Evolutionary conservation across 2,329 filamentous ascomycete species (phyloP), one percentile per base, ranked within the genome.

Genomic region (Volutella citrinella): DNA sequence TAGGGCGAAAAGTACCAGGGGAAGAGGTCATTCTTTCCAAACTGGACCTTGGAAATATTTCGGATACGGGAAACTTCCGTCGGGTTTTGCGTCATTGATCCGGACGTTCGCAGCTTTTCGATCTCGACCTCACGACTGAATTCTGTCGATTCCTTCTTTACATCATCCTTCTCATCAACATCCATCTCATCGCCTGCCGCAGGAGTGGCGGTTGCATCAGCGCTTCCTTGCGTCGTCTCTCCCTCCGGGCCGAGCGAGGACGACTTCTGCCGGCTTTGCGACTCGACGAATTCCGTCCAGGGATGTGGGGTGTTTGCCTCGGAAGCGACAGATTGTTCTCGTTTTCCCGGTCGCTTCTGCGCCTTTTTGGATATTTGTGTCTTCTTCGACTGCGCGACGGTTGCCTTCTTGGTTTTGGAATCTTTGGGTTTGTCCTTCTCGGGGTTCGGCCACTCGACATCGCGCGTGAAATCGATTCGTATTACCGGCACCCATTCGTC

Each of bases 1-100:
- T 98, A 98, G 0, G 93, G 93, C 6, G 89, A 95, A 67, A 98
- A 98, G 63, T 98, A 98, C 93, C 93, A 98, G 1, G 93, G 93
- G 59, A 95, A 94, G 26, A 98, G 78, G 53, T 96, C 88, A 57
- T 82, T 84, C 50, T 83, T 81, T 27, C 93, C 94, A 72, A 98
- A 97, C 59, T 97, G 91, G 5, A 98, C 83, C 48, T 85, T 90
- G 34, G 87, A 87, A 47, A 98, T 81, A 57, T 98, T 98, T 54
- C 93, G 84, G 35, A 98, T 95, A 33, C 94, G 84, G 16, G 91
- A 91, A 42, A 98, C 89, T 57, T 98, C 94, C 10, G 91, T 89
- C 37, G 95, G 93, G 48, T 97, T 97, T 59, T 98, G 94, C 10
- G 94, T 98, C 93, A 98, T 97, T 42, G 89, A 96, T 19, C 93